Conservation (phyloP, 495 filamentous ascomycete genomes). For the Penicillium riverlandense region DNA sequence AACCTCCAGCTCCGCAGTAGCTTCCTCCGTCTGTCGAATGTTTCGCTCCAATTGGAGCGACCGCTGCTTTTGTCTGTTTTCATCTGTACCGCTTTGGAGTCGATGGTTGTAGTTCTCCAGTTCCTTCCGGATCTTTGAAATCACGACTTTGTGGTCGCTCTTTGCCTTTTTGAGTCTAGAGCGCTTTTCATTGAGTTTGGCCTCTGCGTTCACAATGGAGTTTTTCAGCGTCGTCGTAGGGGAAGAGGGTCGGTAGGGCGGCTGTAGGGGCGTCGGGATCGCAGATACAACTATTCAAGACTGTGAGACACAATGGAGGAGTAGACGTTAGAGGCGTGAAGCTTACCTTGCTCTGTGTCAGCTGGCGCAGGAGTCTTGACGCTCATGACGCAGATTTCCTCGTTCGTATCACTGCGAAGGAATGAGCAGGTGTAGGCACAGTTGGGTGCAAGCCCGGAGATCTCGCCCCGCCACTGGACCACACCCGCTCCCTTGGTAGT, state of each 20-base stretch:
- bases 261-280: slow-evolving; percentile 40
- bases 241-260: slow-evolving; percentile 70
- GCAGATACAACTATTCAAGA: slow-evolving; percentile 28
- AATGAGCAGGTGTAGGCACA: slow-evolving; percentile 85
- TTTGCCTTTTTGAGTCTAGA: slow-evolving; percentile 65
- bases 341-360: slow-evolving; percentile 56
- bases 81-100: slow-evolving; percentile 65
- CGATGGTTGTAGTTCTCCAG: slow-evolving; percentile 66
- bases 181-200: slow-evolving; percentile 70
- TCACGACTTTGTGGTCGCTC: slow-evolving; percentile 69
- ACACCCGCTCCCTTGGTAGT: slow-evolving; percentile 44
- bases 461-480: slow-evolving; percentile 68
- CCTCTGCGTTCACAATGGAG: slow-evolving; percentile 73
- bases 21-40: slow-evolving; percentile 77
- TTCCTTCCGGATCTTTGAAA: slow-evolving; percentile 68
- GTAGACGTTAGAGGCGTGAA: background rate
- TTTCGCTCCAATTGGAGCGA: slow-evolving; percentile 69
- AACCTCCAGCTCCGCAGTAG: slow-evolving; percentile 49
- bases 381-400: slow-evolving; percentile 68
- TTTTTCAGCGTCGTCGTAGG: slow-evolving; percentile 83
- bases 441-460: slow-evolving; percentile 79
- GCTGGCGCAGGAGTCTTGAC: slow-evolving; percentile 72
- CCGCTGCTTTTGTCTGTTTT: slow-evolving; percentile 77
- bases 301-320: background rate
- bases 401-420: slow-evolving; percentile 62